phyloP scores from a whole-genome alignment of 1,284 basidiomycete genomes.

The Ustilago xerochloae region DNA sequence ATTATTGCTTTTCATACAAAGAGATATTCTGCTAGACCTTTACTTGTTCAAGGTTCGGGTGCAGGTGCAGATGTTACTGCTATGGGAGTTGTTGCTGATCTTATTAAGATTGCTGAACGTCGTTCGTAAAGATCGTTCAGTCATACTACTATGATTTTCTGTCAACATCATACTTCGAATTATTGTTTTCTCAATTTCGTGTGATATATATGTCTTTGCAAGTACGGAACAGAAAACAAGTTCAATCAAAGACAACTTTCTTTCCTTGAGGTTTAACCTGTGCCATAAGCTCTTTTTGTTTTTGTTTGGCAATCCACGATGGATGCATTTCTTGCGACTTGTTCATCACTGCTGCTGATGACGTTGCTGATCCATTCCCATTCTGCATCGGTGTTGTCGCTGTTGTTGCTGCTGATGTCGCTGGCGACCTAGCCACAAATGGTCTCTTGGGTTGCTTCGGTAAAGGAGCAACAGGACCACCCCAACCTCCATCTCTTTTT shows the following conservation, averaged over 20 bases:
- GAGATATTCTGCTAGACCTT: constrained; percentile 75
- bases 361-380: background rate
- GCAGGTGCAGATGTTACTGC: constrained; percentile 97
- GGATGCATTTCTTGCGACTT: constrained; percentile 56
- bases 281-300: constrained; percentile 57
- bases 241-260: constrained; percentile 60
- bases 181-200: background rate
- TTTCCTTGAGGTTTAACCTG: constrained; percentile 53
- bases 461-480: constrained; percentile 22
- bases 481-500: constrained; percentile 40
- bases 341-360: background rate
- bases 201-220: background rate
- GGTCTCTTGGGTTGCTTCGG: constrained; percentile 30
- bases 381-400: background rate
- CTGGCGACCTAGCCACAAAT: background rate
- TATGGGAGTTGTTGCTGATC: constrained; percentile 91
- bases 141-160: background rate
- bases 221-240: background rate
- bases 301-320: constrained; percentile 62
- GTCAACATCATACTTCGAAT: background rate
- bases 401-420: background rate
- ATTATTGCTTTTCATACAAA: constrained; percentile 97
- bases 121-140: constrained; percentile 10
- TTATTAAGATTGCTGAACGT: constrained; percentile 69
- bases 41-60: constrained; percentile 94